Conservation (phyloP, 192 early-diverging fungal species). For the Coemansia sp. region DNA sequence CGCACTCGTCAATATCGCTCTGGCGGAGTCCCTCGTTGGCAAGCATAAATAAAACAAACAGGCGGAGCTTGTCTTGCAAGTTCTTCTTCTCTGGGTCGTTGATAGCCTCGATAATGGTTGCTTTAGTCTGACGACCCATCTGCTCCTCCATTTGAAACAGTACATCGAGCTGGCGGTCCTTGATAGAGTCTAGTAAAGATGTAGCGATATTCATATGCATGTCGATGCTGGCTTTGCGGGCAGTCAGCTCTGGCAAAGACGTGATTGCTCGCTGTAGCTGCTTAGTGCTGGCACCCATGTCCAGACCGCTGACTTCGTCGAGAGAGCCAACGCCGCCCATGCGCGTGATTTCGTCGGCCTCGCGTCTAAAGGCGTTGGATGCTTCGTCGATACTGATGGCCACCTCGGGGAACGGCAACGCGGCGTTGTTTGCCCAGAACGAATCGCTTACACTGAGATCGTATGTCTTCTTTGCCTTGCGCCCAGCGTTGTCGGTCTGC, state of each 20-base stretch:
- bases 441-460: slow-evolving; percentile 90
- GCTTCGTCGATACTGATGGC: slow-evolving; percentile 95
- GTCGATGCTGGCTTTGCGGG: slow-evolving; percentile 90
- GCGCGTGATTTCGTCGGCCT: slow-evolving; percentile 90
- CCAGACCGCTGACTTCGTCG: slow-evolving; percentile 59
- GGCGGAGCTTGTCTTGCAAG: slow-evolving; percentile 86
- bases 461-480: slow-evolving; percentile 71
- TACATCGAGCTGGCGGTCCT: slow-evolving; percentile 90
- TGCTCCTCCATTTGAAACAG: slow-evolving; percentile 95
- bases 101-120: slow-evolving; percentile 79
- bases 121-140: slow-evolving; percentile 78
- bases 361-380: slow-evolving; percentile 91
- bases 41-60: slow-evolving; percentile 89
- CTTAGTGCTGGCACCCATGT: slow-evolving; percentile 84
- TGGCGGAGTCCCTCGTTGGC: slow-evolving; percentile 71
- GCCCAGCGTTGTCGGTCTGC: slow-evolving; percentile 68
- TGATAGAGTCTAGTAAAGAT: slow-evolving; percentile 82
- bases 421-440: slow-evolving; percentile 94
- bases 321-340: slow-evolving; percentile 82
- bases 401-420: slow-evolving; percentile 95
- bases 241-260: slow-evolving; percentile 93
- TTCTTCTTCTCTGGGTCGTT: slow-evolving; percentile 80
- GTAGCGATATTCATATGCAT: slow-evolving; percentile 99
- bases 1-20: slow-evolving; percentile 85
- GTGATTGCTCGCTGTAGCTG: slow-evolving; percentile 90